phyloP scores from a whole-genome alignment of 2,329 filamentous ascomycete species.

The Penicillium nordicum region DNA sequence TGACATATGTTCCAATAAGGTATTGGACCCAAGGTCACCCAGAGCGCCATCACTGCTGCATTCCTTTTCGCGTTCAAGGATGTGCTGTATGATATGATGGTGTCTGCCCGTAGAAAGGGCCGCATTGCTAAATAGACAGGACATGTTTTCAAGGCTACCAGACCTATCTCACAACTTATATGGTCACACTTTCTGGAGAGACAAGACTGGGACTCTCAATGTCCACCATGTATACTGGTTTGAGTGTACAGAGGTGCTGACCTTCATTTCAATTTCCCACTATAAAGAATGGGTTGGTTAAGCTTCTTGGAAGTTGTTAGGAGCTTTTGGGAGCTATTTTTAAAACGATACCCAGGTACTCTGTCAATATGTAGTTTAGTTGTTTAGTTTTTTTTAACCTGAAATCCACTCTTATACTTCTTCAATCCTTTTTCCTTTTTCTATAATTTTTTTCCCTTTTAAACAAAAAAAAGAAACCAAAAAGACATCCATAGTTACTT shows the following conservation, averaged over 20 bases:
- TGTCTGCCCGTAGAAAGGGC: constrained; percentile 32
- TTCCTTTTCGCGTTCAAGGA: constrained; percentile 99
- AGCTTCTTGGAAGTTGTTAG: neutral
- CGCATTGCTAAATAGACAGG: constrained; percentile 31
- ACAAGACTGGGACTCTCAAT: neutral
- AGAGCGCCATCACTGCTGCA: constrained; percentile 93
- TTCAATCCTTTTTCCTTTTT: neutral
- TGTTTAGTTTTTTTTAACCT: neutral
- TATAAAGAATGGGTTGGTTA: neutral
- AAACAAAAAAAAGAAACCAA: no score
- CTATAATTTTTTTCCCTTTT: no score
- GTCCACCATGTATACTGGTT: neutral
- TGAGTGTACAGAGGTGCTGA: neutral
- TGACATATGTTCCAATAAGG: constrained; percentile 51
- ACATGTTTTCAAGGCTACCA: neutral
- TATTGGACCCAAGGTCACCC: constrained; percentile 92
- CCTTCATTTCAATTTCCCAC: neutral
- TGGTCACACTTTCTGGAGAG: neutral
- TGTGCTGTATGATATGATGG: constrained; percentile 69
- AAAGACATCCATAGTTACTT: neutral
- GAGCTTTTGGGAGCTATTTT: neutral
- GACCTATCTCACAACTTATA: neutral
- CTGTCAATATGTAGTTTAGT: constrained; percentile 3
- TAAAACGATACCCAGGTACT: neutral
- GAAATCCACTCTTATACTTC: neutral